Percentiles rank a stretch among this genome's conserved stretches.
Evolutionary conservation across 1,139 yeast species (phyloP).

Genomic region (Yamadazyma jaroonii): DNA sequence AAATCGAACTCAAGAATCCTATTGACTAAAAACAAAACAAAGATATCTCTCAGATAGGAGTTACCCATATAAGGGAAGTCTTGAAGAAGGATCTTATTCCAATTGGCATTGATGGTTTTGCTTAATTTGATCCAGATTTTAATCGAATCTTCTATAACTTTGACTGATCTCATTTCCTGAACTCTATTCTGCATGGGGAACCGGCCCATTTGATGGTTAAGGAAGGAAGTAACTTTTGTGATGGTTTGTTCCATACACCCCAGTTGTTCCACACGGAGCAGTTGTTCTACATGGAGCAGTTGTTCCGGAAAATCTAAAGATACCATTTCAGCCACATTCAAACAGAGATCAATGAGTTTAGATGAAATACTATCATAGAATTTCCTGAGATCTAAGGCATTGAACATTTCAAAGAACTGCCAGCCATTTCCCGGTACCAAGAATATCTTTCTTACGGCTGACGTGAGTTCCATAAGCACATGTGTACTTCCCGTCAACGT

Average conservation of each 20-base stretch:
- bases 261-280: too few species aligned
- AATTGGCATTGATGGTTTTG: slow-evolving; percentile 22
- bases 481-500: slow-evolving; percentile 18
- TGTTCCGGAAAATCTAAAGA: too few species aligned
- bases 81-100: slow-evolving; percentile 40
- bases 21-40: slow-evolving; percentile 26
- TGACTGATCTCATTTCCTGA: slow-evolving; percentile 22
- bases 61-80: slow-evolving; percentile 43
- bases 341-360: slow-evolving; percentile 9
- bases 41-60: slow-evolving; percentile 34
- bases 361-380: slow-evolving; percentile 11
- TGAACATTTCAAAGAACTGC: slow-evolving; percentile 9
- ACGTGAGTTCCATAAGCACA: slow-evolving; percentile 15
- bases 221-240: slow-evolving; percentile 7
- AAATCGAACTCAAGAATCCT: slow-evolving; percentile 24
- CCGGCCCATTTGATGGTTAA: slow-evolving; percentile 33
- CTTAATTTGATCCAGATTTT: slow-evolving; percentile 28
- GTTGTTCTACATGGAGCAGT: too few species aligned
- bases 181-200: slow-evolving; percentile 27
- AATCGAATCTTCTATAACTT: slow-evolving; percentile 26
- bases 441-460: slow-evolving; percentile 9
- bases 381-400: slow-evolving; percentile 8
- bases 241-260: neutral
- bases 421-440: neutral
- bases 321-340: too few species aligned